Evolutionary conservation across 2,329 filamentous ascomycete genomes (phyloP), one percentile per base, ranked within the genome.

Genomic region (Xylariaceae sp.): DNA sequence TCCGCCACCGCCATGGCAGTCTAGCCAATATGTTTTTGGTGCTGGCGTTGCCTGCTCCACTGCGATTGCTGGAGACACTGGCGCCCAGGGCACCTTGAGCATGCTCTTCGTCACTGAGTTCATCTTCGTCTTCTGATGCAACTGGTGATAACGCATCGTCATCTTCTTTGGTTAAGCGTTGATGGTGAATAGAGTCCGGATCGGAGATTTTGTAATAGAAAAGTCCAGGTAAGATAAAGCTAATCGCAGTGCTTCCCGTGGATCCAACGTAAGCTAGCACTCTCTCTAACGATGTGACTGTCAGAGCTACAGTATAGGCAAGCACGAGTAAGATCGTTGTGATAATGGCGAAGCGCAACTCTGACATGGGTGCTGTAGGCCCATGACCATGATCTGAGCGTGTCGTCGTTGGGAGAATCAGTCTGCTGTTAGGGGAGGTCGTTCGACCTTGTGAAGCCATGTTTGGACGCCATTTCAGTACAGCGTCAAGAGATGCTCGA

Each of bases 161-260:
- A 65, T 97, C 91, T 69, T 94, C 92, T 73, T 97, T 97, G 63
- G 91, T 79, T 8, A 97, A 78, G 11, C 88, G 85, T 72, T 96
- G 93, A 68, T 97, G 92, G 63, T 93, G 86, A 34, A 87, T 82
- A 50, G 90, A 93, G 57, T 96, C 88, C 0, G 94, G 94, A 23
- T 90, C 86, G 10, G 91, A 95, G 61, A 99, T 97, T 75, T 97
- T 97, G 77, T 97, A 99, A 75, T 97, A 99, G 74, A 99, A 99
- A 3, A 99, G 76, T 0, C 94, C 94, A 0, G 94, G 94, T 0
- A 99, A 81, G 65, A 99, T 97, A 73, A 99, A 99, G 62, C 90
- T 96, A 68, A 99, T 99, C 62, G 90, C 91, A 0, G 94, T 99
- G 55, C 88, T 93, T 56, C 94, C 94, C 0, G 94, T 99, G 67